phyloP scores from a whole-genome alignment of 1,139 yeast species.

The Yamadazyma songkhlaensis region DNA sequence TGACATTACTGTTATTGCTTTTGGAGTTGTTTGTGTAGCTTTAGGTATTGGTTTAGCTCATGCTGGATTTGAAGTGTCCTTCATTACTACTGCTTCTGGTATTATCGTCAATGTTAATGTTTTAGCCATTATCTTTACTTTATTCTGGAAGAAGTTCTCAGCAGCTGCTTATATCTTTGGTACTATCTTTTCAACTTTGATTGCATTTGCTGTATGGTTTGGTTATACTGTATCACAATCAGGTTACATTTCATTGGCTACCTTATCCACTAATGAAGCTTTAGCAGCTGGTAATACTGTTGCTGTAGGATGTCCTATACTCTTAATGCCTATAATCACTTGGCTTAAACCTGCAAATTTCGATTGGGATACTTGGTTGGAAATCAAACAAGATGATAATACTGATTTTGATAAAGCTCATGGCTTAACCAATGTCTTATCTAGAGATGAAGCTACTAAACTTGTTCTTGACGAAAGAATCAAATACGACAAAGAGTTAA shows the following conservation, averaged over 20 bases:
- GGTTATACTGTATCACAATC: constrained; percentile 28
- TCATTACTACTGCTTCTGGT: constrained; percentile 23
- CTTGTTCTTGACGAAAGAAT: constrained; percentile 20
- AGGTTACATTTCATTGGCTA: constrained; percentile 20
- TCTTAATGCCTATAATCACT: constrained; percentile 22
- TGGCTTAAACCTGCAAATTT: constrained; percentile 27
- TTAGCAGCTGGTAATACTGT: constrained; percentile 33
- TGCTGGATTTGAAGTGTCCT: constrained; percentile 29
- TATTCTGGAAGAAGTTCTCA: constrained; percentile 50
- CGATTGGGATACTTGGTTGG: constrained; percentile 19
- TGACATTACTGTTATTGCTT: constrained; percentile 23
- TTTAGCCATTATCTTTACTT: constrained; percentile 23
- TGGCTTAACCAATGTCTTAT: constrained; percentile 11
- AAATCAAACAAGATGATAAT: constrained; percentile 28
- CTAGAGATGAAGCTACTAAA: constrained; percentile 21
- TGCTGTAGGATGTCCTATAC: constrained; percentile 24
- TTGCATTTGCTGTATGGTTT: constrained; percentile 49
- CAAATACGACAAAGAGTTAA: constrained; percentile 18
- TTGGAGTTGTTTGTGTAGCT: constrained; percentile 27
- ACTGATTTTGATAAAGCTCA: constrained; percentile 20
- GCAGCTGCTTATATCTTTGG: constrained; percentile 38
- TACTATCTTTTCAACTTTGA: constrained; percentile 43
- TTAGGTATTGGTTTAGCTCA: constrained; percentile 33
- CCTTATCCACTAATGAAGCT: constrained; percentile 21
- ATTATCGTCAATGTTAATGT: constrained; percentile 36